These are phyloP conservation scores for Eleusine indica DNA, from an alignment of 176 grass and related monocot species.

Conservation along the genomic window DNA sequence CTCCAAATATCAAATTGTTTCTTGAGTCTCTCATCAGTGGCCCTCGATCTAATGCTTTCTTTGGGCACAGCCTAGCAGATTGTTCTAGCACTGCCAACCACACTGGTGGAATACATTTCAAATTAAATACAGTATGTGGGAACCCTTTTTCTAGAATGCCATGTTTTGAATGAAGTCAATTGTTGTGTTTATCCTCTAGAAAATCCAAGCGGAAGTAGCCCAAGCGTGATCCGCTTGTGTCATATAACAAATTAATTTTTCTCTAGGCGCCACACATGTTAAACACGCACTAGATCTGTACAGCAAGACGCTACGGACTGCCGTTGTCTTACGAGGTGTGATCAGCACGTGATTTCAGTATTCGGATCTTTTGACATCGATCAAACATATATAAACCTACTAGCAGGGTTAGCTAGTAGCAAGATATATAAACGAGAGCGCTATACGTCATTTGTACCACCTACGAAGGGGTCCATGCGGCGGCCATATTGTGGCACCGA, in stretches of 20 bases:
- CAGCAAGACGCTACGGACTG: background rate
- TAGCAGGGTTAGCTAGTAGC: background rate
- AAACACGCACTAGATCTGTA: background rate
- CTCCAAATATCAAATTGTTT: background rate
- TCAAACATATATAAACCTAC: background rate
- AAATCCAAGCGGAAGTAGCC: background rate
- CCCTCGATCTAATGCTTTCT: background rate
- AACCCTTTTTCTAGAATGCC: background rate
- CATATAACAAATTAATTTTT: background rate
- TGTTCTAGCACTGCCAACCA: background rate
- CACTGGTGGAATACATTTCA: background rate
- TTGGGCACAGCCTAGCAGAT: background rate
- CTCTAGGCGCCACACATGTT: background rate
- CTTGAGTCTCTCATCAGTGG: too few relatives aligned
- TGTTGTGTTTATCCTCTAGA: background rate
- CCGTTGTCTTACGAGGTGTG: background rate
- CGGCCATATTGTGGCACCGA: constrained; percentile 27
- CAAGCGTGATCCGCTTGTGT: background rate
- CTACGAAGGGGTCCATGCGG: background rate
- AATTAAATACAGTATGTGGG: background rate
- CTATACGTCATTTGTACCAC: background rate
- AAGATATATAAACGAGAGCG: background rate
- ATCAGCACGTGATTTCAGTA: background rate
- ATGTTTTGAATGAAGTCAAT: background rate
- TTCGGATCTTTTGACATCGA: background rate